Percentiles rank a stretch among this genome's conserved stretches.
Evolutionary conservation across 2,329 filamentous ascomycete species (phyloP).

Genomic region (Annulohypoxylon truncatum): DNA sequence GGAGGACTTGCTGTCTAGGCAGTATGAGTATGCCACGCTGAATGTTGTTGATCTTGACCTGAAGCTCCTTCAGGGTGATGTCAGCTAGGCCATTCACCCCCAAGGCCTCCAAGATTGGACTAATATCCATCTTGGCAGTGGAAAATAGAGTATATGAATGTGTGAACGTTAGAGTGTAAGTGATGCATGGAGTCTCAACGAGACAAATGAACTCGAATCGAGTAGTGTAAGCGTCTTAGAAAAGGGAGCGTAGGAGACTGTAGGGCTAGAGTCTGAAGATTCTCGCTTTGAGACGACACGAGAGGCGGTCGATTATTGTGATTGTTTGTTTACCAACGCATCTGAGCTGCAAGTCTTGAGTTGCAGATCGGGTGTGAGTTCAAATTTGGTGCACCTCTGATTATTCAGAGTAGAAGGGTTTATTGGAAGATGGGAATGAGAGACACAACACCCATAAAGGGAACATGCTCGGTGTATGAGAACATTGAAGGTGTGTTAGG

Average conservation of each 20-base stretch:
- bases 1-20: conserved; percentile 30
- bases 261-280: not conserved
- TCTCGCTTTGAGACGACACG: not conserved
- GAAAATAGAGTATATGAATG: not conserved
- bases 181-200: not conserved
- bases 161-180: not conserved
- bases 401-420: not conserved
- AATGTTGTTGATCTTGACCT: conserved; percentile 23
- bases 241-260: not conserved
- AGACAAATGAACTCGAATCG: not conserved
- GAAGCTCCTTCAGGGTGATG: conserved; percentile 34
- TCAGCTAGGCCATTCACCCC: conserved; percentile 24
- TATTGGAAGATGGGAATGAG: not conserved
- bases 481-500: too few species aligned
- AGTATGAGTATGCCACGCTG: conserved; percentile 2
- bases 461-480: too few species aligned
- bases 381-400: not conserved
- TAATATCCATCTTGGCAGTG: conserved; percentile 40
- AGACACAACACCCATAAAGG: not conserved
- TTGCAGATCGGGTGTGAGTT: not conserved
- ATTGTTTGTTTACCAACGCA: conserved; percentile 17
- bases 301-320: not conserved
- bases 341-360: conserved; percentile 3
- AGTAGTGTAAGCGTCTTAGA: not conserved
- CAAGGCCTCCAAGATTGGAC: conserved; percentile 3